These are phyloP conservation scores for Xerocomellus amylosporus DNA, from an alignment of 768 basidiomycete genomes.

Conservation along the genomic window DNA sequence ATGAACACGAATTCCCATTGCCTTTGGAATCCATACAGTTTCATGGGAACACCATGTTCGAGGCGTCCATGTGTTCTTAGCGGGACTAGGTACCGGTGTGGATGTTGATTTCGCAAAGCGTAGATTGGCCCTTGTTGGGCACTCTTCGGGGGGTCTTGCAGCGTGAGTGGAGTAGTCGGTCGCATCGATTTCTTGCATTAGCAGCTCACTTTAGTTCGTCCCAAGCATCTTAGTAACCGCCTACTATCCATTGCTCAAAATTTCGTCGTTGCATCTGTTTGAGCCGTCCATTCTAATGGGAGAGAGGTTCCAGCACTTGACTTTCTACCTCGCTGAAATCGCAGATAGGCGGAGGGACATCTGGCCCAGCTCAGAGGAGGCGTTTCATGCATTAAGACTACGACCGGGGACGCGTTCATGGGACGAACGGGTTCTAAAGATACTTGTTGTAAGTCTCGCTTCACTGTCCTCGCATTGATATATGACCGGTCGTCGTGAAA, in stretches of 20 bases:
- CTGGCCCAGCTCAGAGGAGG: too few relatives aligned
- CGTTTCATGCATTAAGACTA: too few relatives aligned
- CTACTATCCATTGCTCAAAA: not conserved
- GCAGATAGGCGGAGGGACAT: not conserved
- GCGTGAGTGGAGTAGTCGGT: not conserved
- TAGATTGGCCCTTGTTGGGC: not conserved
- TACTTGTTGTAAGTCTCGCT: not conserved
- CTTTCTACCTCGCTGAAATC: not conserved
- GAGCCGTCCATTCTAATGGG: not conserved
- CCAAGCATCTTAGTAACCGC: too few relatives aligned
- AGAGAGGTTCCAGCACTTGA: not conserved
- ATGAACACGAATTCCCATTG: not conserved
- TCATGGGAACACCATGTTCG: conserved; percentile 2
- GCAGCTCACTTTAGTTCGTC: too few relatives aligned
- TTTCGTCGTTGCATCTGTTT: conserved; percentile 9
- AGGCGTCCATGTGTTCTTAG: conserved; percentile 3
- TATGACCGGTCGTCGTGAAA: not conserved
- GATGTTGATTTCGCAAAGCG: conserved; percentile 6
- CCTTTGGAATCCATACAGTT: not conserved
- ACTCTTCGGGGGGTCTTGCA: not conserved
- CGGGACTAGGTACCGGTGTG: not conserved
- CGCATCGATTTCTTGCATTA: too few relatives aligned
- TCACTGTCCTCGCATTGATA: not conserved
- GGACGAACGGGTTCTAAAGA: conserved; percentile 7
- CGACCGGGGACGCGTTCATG: not conserved